Conservation (phyloP, 1,284 basidiomycete genomes). For the Sanghuangporus weigelae region DNA sequence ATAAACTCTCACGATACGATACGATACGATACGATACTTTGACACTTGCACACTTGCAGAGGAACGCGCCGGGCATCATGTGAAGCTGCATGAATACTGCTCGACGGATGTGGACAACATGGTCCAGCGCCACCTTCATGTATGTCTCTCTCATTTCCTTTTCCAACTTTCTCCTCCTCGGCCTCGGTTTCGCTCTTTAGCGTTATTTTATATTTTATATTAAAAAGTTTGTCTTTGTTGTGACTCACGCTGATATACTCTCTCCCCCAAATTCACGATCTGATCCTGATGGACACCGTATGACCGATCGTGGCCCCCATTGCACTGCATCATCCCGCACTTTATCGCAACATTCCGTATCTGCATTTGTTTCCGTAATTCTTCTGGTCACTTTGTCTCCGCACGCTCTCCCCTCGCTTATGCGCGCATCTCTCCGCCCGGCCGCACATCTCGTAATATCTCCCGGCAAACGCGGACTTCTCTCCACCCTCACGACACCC, state of each 20-base stretch:
- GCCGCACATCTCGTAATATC: background rate
- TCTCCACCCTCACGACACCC: background rate
- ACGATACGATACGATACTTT: background rate
- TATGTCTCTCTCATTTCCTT: constrained; percentile 1
- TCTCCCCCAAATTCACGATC: background rate
- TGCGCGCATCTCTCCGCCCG: background rate
- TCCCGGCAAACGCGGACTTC: background rate
- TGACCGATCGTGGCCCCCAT: background rate
- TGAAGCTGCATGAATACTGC: constrained; percentile 61
- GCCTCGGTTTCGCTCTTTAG: background rate
- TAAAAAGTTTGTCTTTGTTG: background rate
- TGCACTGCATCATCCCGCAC: background rate
- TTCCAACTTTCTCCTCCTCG: background rate
- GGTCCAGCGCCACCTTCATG: constrained; percentile 43
- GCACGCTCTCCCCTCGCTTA: background rate
- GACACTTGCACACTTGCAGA: constrained; percentile 28
- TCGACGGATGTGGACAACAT: constrained; percentile 49
- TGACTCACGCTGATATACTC: background rate
- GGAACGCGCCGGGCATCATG: constrained; percentile 47
- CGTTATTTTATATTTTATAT: background rate
- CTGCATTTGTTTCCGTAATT: background rate
- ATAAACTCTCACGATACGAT: background rate
- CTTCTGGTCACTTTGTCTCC: background rate
- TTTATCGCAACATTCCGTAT: background rate
- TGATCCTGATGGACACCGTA: background rate